Evolutionary conservation across 345 rosid genomes (phyloP).

Genomic region (Lumnitzera littorea): DNA sequence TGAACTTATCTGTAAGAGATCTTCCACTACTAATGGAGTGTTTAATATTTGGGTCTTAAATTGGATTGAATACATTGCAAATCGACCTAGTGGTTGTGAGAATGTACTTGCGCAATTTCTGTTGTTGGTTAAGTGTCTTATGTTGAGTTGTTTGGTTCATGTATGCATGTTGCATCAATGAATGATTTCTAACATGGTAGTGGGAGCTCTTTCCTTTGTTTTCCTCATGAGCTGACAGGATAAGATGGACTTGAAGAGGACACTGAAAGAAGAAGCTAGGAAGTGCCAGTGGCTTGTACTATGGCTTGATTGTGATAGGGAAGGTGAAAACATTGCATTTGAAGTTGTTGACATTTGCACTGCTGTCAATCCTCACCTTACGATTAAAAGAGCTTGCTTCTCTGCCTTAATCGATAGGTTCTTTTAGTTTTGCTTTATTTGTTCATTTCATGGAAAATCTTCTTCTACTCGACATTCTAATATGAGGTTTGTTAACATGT

Average conservation of each 20-base stretch:
- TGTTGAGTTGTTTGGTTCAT: too few species aligned
- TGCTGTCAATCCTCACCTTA: conserved; percentile 48
- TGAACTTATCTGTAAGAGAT: too few species aligned
- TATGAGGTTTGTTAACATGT: background rate
- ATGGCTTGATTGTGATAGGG: conserved; percentile 98
- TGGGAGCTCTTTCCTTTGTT: too few species aligned
- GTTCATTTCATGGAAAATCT: background rate
- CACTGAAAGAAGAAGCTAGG: conserved; percentile 93
- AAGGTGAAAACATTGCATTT: conserved; percentile 94
- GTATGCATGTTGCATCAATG: too few species aligned
- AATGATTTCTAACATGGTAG: too few species aligned
- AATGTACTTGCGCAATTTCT: too few species aligned
- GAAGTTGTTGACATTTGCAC: conserved; percentile 78
- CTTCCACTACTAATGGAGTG: too few species aligned
- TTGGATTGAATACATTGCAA: too few species aligned
- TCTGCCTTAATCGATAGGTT: conserved; percentile 94
- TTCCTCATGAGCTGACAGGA: conserved; percentile 34
- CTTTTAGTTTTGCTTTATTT: background rate
- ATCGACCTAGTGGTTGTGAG: too few species aligned
- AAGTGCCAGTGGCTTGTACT: conserved; percentile 86
- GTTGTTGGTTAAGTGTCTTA: too few species aligned
- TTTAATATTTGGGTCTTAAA: too few species aligned
- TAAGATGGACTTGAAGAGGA: conserved; percentile 74
- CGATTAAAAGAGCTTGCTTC: conserved; percentile 76
- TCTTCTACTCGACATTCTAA: too few species aligned